Conservation (phyloP, 495 filamentous ascomycete genomes). For the Gamarada debralockiae region DNA sequence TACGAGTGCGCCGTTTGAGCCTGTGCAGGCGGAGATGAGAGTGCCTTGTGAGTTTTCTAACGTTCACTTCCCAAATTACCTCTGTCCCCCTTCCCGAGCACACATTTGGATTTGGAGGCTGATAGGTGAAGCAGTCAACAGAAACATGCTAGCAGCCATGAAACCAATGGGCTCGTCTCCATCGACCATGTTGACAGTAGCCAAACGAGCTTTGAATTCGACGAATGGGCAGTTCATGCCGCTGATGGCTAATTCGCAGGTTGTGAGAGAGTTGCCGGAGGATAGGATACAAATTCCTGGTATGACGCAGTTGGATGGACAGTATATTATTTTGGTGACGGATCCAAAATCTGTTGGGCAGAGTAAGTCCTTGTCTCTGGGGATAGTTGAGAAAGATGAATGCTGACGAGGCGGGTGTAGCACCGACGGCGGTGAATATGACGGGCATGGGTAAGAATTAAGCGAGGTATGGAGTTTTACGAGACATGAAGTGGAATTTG, state of each 20-base stretch:
- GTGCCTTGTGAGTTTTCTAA: conserved; percentile 13
- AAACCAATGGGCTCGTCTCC: conserved; percentile 15
- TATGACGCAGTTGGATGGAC: conserved; percentile 17
- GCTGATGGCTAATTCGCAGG: conserved; percentile 4
- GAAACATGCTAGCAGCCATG: conserved; percentile 17
- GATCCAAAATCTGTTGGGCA: conserved; percentile 7
- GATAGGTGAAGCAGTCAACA: conserved; percentile 16
- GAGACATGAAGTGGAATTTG: too few relatives aligned
- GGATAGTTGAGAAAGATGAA: too few relatives aligned
- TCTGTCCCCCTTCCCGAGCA: too few relatives aligned
- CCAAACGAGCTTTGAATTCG: conserved; percentile 18
- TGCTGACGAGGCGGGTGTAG: too few relatives aligned
- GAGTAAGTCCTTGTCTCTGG: too few relatives aligned
- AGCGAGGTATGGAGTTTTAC: too few relatives aligned
- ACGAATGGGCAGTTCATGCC: conserved; percentile 14
- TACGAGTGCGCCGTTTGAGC: too few relatives aligned
- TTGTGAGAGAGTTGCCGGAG: conserved; percentile 18
- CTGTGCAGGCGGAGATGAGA: too few relatives aligned
- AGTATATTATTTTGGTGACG: conserved; percentile 19
- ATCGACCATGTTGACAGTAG: conserved; percentile 23
- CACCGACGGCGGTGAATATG: too few relatives aligned
- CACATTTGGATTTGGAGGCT: background rate
- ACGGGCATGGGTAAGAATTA: too few relatives aligned
- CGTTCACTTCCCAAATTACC: too few relatives aligned
- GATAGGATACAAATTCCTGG: conserved; percentile 16